Conservation (phyloP, 2,329 filamentous ascomycete species). For the Hymenoscyphus infarciens region DNA sequence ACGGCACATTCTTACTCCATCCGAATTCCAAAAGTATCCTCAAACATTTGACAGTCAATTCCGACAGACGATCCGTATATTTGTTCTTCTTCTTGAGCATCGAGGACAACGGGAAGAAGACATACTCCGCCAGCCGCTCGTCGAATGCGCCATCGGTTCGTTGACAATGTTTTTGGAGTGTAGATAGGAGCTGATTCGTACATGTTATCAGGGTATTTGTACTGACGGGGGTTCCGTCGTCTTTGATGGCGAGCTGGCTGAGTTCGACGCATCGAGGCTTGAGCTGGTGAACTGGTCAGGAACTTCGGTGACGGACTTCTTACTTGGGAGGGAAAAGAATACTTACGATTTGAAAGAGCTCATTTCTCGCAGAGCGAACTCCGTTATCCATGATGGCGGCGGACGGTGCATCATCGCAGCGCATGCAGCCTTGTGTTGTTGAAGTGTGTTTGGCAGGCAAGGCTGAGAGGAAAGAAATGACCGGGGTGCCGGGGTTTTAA, state of each 20-base stretch:
- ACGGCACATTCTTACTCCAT: conserved; percentile 70
- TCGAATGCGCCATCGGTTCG: conserved; percentile 59
- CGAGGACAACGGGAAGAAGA: conserved; percentile 88
- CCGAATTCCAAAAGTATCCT: conserved; percentile 70
- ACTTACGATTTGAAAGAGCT: conserved; percentile 33
- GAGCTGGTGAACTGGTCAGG: conserved; percentile 43
- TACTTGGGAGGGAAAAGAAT: neutral
- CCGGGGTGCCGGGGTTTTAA: neutral
- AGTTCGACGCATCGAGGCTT: conserved; percentile 61
- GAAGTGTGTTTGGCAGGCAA: neutral
- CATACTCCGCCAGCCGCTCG: conserved; percentile 84
- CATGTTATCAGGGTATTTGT: conserved; percentile 46
- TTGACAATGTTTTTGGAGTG: conserved; percentile 41
- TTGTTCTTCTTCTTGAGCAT: conserved; percentile 74
- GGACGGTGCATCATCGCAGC: neutral
- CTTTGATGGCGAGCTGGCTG: conserved; percentile 53
- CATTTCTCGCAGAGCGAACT: conserved; percentile 32
- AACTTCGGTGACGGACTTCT: neutral
- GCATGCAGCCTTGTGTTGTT: neutral
- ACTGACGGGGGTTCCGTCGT: conserved; percentile 41
- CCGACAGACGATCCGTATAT: conserved; percentile 68
- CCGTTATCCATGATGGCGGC: conserved; percentile 28
- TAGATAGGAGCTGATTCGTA: conserved; percentile 42
- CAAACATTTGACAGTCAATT: conserved; percentile 73
- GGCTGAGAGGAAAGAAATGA: neutral